Percentiles rank a stretch among this genome's conserved stretches.
Conservation (phyloP, 805 yeast species). For the Teunomyces stri region DNA sequence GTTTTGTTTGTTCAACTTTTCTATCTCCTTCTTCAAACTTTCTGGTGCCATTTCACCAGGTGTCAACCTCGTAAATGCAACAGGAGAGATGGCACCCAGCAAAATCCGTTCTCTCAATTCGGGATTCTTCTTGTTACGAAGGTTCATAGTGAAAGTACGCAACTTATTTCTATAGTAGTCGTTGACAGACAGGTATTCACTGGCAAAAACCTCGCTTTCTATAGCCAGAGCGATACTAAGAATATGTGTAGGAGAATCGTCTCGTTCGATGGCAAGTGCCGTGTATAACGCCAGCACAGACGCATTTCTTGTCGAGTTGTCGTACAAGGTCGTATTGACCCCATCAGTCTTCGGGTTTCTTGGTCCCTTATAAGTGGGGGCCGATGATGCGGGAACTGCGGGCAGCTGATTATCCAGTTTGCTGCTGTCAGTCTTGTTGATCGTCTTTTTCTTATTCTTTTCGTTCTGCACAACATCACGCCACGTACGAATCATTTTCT, state of each 20-base stretch:
- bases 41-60: conserved; percentile 98
- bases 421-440: conserved; percentile 3
- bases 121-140: conserved; percentile 87
- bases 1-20: conserved; percentile 81
- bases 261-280: conserved; percentile 81
- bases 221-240: conserved; percentile 64
- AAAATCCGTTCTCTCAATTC: conserved; percentile 70
- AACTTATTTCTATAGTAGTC: conserved; percentile 76
- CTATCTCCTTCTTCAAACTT: conserved; percentile 78
- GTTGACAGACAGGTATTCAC: conserved; percentile 54
- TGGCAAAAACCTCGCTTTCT: conserved; percentile 66
- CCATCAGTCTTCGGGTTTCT: conserved; percentile 83
- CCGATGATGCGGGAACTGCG: conserved; percentile 8
- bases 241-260: conserved; percentile 54
- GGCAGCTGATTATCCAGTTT: conserved; percentile 5
- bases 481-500: conserved; percentile 83
- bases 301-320: conserved; percentile 77
- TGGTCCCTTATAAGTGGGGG: conserved; percentile 44
- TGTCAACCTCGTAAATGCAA: conserved; percentile 70
- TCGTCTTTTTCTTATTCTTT: conserved; percentile 42
- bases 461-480: conserved; percentile 79
- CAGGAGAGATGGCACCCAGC: conserved; percentile 63
- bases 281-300: conserved; percentile 83
- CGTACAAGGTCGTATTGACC: conserved; percentile 64
- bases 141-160: conserved; percentile 81